Evolutionary conservation across 768 basidiomycete species (phyloP).

Genomic region (Tylopilus plumbeoviolaceoides): DNA sequence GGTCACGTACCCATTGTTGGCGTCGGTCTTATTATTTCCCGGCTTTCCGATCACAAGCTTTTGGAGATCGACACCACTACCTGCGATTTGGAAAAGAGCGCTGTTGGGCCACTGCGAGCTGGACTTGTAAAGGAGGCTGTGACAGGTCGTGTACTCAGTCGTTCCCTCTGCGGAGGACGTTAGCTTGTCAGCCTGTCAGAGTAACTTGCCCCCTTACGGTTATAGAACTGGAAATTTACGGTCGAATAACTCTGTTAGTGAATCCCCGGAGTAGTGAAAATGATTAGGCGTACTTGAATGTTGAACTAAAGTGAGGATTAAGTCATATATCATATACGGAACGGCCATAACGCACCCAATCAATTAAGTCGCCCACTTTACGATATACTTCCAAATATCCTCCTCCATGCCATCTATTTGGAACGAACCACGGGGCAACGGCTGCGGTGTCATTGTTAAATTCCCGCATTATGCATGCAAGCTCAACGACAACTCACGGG

Average conservation of each 20-base stretch:
- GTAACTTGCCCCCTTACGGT: slow-evolving; percentile 13
- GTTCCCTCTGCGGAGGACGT: slow-evolving; percentile 39
- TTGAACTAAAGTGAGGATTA: slow-evolving; percentile 32
- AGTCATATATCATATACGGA: not conserved
- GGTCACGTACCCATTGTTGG: slow-evolving; percentile 51
- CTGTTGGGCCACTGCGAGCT: slow-evolving; percentile 56
- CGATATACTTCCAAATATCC: slow-evolving; percentile 39
- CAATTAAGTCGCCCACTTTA: slow-evolving; percentile 38
- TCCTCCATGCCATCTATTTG: slow-evolving; percentile 32
- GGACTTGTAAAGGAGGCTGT: slow-evolving; percentile 50
- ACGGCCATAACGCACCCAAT: slow-evolving; percentile 34
- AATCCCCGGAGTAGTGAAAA: no score
- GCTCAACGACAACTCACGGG: slow-evolving; percentile 24
- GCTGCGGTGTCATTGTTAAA: slow-evolving; percentile 20
- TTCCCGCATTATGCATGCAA: no score
- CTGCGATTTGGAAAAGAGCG: slow-evolving; percentile 47
- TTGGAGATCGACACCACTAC: slow-evolving; percentile 38
- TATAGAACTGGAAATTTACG: slow-evolving; percentile 15
- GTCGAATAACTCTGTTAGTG: not conserved
- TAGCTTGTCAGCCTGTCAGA: slow-evolving; percentile 24
- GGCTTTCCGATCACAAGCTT: slow-evolving; percentile 58
- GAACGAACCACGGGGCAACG: slow-evolving; percentile 43
- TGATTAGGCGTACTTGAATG: slow-evolving; percentile 28
- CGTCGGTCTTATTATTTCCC: slow-evolving; percentile 9
- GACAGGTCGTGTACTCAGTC: slow-evolving; percentile 58